phyloP scores from a whole-genome alignment of 192 early-diverging fungal species.

The Dissophora ornata region DNA sequence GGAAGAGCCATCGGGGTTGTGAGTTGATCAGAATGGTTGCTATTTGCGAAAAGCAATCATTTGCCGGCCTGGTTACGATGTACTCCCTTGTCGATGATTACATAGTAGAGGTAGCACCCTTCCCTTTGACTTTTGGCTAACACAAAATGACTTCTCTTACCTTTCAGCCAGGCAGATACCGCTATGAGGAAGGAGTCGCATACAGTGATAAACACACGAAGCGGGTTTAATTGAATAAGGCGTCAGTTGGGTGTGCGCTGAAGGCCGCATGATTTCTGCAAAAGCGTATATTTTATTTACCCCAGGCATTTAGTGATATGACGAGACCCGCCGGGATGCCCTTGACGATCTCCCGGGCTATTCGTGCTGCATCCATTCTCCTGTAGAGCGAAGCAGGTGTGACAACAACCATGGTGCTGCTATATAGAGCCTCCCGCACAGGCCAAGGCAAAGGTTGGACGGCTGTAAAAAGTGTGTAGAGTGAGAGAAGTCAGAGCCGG shows the following conservation, averaged over 20 bases:
- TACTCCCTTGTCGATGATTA: no score
- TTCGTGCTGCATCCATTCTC: conserved; percentile 5
- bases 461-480: not conserved
- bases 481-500: not conserved
- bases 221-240: no score
- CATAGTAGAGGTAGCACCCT: no score
- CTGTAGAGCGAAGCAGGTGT: conserved; percentile 10
- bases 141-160: no score
- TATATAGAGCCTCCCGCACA: not conserved
- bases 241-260: no score
- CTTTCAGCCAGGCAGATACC: conserved; percentile 53
- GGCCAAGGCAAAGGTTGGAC: not conserved
- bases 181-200: conserved; percentile 24
- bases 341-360: conserved; percentile 26
- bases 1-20: conserved; percentile 52
- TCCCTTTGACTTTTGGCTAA: no score
- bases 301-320: conserved; percentile 53
- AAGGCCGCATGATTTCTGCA: no score
- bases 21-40: conserved; percentile 54
- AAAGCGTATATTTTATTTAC: no score
- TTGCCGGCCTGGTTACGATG: no score
- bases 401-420: conserved; percentile 9
- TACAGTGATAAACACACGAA: no score
- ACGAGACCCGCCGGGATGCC: conserved; percentile 50
- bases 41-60: no score